Conservation (phyloP, 208 protist species). For the Trichomonas vaginalis region DNA sequence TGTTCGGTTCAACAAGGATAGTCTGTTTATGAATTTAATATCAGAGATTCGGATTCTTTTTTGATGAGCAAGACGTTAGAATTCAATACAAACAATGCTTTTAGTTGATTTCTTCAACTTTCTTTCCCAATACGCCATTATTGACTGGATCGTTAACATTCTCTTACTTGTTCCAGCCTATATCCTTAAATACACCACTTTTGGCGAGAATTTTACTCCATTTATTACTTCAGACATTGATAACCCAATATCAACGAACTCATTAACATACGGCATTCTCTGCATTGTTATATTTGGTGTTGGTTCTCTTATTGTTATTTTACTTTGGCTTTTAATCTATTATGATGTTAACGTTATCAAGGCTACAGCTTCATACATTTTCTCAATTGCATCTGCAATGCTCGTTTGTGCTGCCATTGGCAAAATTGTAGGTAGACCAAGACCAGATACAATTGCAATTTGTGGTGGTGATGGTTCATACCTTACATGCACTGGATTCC, state of each 20-base stretch:
- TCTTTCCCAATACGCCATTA: background rate
- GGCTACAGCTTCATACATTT: background rate
- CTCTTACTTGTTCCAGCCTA: background rate
- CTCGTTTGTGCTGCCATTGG: background rate
- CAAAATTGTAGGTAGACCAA: background rate
- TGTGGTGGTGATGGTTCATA: background rate
- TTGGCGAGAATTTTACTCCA: background rate
- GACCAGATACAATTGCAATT: background rate
- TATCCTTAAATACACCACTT: background rate
- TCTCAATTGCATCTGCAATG: background rate
- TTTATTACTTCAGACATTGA: background rate
- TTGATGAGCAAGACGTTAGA: too few species aligned
- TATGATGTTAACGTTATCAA: background rate
- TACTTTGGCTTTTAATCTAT: background rate
- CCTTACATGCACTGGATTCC: background rate
- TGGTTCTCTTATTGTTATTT: background rate
- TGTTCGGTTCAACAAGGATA: too few species aligned
- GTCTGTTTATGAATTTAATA: too few species aligned
- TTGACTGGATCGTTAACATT: background rate
- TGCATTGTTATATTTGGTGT: background rate
- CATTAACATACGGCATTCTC: background rate
- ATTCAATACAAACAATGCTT: too few species aligned
- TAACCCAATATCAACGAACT: background rate
- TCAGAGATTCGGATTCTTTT: too few species aligned
- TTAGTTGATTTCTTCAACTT: background rate